Evolutionary conservation across 805 yeast genomes (phyloP).

Genomic region (Ogataea henricii): DNA sequence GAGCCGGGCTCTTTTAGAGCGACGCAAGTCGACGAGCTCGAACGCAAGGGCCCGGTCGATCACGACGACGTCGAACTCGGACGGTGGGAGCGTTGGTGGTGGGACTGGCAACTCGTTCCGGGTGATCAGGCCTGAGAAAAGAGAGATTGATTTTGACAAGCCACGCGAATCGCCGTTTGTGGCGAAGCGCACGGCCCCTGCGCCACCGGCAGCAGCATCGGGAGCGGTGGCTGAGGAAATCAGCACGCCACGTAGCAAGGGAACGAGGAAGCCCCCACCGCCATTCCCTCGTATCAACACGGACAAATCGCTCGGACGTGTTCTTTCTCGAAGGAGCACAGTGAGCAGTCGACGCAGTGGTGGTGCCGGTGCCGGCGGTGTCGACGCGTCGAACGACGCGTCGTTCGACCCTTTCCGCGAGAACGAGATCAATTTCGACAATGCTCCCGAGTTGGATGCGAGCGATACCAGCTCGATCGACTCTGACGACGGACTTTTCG

Average conservation of each 20-base stretch:
- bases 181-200: conserved; percentile 73
- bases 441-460: conserved; percentile 56
- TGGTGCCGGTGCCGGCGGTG: too few species aligned
- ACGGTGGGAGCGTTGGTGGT: neutral
- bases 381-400: conserved; percentile 5
- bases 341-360: conserved; percentile 17
- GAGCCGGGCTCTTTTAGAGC: conserved; percentile 8
- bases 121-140: conserved; percentile 63
- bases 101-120: conserved; percentile 50
- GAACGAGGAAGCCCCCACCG: conserved; percentile 30
- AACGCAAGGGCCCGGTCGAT: conserved; percentile 32
- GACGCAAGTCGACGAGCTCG: conserved; percentile 25
- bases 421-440: conserved; percentile 71
- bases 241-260: conserved; percentile 8
- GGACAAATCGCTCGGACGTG: neutral
- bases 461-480: conserved; percentile 41
- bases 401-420: conserved; percentile 61
- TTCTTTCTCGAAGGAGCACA: conserved; percentile 17
- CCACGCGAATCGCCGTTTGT: conserved; percentile 76
- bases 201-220: conserved; percentile 65
- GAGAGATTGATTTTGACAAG: conserved; percentile 81
- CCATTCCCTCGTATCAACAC: conserved; percentile 16
- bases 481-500: conserved; percentile 62
- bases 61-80: conserved; percentile 29
- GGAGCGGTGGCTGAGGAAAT: neutral